These are phyloP conservation scores for Russula virescens DNA, from an alignment of 768 basidiomycete genomes.

Conservation along the genomic window DNA sequence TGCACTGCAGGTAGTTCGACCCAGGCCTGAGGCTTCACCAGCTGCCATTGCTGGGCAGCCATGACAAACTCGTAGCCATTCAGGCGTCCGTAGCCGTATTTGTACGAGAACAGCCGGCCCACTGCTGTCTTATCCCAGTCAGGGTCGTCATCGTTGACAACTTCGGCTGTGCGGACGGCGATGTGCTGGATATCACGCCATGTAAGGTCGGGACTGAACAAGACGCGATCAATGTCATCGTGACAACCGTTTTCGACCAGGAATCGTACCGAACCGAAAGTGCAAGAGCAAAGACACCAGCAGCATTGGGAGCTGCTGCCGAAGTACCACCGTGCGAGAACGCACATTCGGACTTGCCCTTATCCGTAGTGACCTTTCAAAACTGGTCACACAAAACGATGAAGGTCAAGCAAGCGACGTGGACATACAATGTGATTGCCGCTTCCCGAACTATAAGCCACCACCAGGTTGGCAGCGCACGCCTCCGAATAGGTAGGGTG, in stretches of 20 bases:
- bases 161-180: constrained; percentile 65
- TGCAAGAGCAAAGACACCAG: constrained; percentile 87
- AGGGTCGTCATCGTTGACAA: constrained; percentile 83
- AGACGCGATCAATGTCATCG: constrained; percentile 12
- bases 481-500: constrained; percentile 97
- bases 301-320: constrained; percentile 95
- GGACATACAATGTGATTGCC: constrained; percentile 84
- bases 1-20: constrained; percentile 69
- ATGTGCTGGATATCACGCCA: constrained; percentile 97
- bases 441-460: constrained; percentile 92
- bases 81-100: constrained; percentile 91
- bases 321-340: constrained; percentile 90
- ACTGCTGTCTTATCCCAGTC: constrained; percentile 85
- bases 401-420: constrained; percentile 5
- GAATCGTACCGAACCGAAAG: constrained; percentile 69
- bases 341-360: constrained; percentile 78
- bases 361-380: constrained; percentile 86
- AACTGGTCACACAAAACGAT: constrained; percentile 20
- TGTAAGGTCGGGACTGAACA: constrained; percentile 76
- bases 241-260: neutral
- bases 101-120: constrained; percentile 74
- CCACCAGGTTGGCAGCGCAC: constrained; percentile 97
- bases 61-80: constrained; percentile 80
- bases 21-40: constrained; percentile 95
- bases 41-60: constrained; percentile 73